Percentiles rank a stretch among this genome's conserved stretches.
These are phyloP conservation scores for Solanum pennellii DNA, from an alignment of 257 asterid species.

Conservation along the genomic window DNA sequence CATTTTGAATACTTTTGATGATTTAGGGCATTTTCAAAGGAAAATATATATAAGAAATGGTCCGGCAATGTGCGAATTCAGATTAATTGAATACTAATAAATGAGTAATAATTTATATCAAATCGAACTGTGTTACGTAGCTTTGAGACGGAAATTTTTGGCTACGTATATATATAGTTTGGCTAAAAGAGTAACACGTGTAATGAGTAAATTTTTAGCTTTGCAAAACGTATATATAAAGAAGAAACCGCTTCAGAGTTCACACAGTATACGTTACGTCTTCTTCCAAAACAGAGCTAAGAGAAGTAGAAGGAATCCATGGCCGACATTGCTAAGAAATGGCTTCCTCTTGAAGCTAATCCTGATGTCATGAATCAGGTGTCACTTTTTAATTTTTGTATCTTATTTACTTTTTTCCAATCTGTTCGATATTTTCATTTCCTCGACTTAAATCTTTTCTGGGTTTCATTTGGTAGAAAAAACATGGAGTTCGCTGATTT, in stretches of 20 bases:
- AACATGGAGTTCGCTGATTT: not conserved
- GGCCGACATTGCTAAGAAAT: slow-evolving; percentile 56
- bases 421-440: not conserved
- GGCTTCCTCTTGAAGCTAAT: slow-evolving; percentile 99
- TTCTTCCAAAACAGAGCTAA: not conserved
- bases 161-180: not conserved
- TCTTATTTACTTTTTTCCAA: not conserved
- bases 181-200: not conserved
- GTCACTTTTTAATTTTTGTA: not conserved
- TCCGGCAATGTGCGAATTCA: not conserved
- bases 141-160: too few species aligned
- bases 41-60: not conserved
- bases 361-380: slow-evolving; percentile 99
- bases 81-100: not conserved
- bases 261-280: not conserved
- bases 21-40: not conserved
- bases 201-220: not conserved
- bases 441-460: not conserved
- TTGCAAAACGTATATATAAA: not conserved
- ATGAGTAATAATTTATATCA: not conserved
- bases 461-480: not conserved
- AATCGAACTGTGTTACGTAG: not conserved
- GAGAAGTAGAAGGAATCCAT: slow-evolving; percentile 10
- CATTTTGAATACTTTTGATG: not conserved
- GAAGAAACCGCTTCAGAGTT: not conserved